Base-by-base conservation (phyloP, 129 eudicot genomes). In the Silybum marianum region DNA sequence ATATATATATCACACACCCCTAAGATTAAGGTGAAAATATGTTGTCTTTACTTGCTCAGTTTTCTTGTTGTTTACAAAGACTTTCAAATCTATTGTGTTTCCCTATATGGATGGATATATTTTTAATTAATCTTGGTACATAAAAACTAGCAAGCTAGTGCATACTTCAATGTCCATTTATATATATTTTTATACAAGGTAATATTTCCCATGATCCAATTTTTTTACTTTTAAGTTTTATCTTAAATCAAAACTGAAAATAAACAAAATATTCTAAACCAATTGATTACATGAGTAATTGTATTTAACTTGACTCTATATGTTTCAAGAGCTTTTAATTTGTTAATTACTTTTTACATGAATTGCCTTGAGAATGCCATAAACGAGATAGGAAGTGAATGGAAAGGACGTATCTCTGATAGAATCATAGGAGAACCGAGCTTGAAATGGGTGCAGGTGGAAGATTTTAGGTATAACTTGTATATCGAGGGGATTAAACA, bases 21-120 rank as follows among this genome's bases (percentile, higher is more conserved):
- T 78, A 72, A 83, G 82, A 72, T 83, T 83, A 72, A 83, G 83
- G 83, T 83, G 82, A 78, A 78, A 78, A 78, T 18, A 83, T 83
- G 36, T 83, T 83, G 86, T 83, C 83, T 78, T 83, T 83, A 72
- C 75, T 78, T 83, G 86, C 24, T 78, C 86, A 83, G 82, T 78
- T 58, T 38, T 77, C 86, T 83, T 83, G 86, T 83, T 78, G 79
- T 83, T 83, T 78, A 83, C 86, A 78, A 78, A 78, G 86, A 83
- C 83, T 82, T 78, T 67, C 83, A 78, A 83, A 72, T 83, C 79
- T 34, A 63, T 72, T 83, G 83, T 83, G 62, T 72, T 83, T 83
- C 79, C 86, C 86, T 72, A 83, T 72, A 83, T 81, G 70, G 25
- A 83, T 81, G 70, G 25, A 28, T 72, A 74, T 78, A 22, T 83